Evolutionary conservation across 352 stramenopile genomes (phyloP).

Genomic region (Phytophthora constricta): DNA sequence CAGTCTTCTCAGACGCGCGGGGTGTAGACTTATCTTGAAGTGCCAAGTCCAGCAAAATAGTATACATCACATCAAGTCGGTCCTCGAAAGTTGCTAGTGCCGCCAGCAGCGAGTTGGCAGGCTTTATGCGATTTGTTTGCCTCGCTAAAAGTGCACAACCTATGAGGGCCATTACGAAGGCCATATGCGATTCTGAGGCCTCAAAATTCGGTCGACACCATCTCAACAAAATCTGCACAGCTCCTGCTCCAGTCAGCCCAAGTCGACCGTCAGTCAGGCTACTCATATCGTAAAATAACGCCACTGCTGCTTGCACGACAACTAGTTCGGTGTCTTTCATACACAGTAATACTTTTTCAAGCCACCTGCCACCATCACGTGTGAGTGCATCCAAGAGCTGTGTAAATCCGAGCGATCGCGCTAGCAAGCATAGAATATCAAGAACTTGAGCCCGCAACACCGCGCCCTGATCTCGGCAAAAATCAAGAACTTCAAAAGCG

Average conservation of each 20-base stretch:
- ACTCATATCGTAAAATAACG: slow-evolving; percentile 70
- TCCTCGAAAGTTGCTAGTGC: slow-evolving; percentile 38
- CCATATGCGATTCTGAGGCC: slow-evolving; percentile 36
- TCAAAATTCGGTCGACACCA: slow-evolving; percentile 44
- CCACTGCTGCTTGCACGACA: slow-evolving; percentile 48
- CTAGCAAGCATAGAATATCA: slow-evolving; percentile 39
- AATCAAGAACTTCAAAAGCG: slow-evolving; percentile 45
- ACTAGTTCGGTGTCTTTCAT: slow-evolving; percentile 41
- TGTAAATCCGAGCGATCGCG: slow-evolving; percentile 57
- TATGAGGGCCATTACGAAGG: slow-evolving; percentile 61
- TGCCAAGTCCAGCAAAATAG: slow-evolving; percentile 53
- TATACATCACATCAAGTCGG: slow-evolving; percentile 55
- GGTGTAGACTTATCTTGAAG: slow-evolving; percentile 25
- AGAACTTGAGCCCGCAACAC: slow-evolving; percentile 21
- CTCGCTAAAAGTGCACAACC: slow-evolving; percentile 55
- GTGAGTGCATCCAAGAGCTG: slow-evolving; percentile 65
- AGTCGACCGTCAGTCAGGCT: slow-evolving; percentile 55
- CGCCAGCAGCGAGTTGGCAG: slow-evolving; percentile 31
- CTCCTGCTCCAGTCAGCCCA: slow-evolving; percentile 69
- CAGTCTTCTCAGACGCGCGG: slow-evolving; percentile 35
- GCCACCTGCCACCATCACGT: slow-evolving; percentile 51
- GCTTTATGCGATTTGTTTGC: slow-evolving; percentile 37
- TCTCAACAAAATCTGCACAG: slow-evolving; percentile 50
- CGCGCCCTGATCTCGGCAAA: slow-evolving; percentile 20
- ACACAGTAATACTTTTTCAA: slow-evolving; percentile 55